These are phyloP conservation scores for Sarocladiaceae sp. DNA, from an alignment of 2,329 filamentous ascomycete species.

Conservation along the genomic window DNA sequence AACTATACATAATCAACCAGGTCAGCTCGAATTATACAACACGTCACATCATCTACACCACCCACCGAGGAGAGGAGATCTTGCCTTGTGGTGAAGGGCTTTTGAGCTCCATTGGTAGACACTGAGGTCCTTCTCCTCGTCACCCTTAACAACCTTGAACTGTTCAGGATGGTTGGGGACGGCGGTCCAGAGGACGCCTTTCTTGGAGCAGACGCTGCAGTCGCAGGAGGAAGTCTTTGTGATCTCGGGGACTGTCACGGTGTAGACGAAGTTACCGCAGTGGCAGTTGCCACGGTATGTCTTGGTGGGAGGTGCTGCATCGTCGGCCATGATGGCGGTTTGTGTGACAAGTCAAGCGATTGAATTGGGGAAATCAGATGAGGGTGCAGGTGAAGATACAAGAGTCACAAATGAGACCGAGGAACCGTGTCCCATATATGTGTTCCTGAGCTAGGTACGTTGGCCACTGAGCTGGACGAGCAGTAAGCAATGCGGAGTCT, in stretches of 20 bases:
- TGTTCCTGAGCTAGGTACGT: too few relatives aligned
- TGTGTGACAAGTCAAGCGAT: too few relatives aligned
- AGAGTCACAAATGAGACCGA: too few relatives aligned
- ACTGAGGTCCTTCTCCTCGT: constrained; percentile 29
- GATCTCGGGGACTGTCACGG: constrained; percentile 51
- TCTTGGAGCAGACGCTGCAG: constrained; percentile 61
- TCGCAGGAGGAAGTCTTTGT: constrained; percentile 54
- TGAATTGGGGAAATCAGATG: too few relatives aligned
- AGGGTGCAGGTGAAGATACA: too few relatives aligned
- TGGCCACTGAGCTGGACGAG: too few relatives aligned
- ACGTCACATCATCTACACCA: background rate
- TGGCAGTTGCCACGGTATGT: constrained; percentile 56
- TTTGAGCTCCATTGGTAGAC: constrained; percentile 39
- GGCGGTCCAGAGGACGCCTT: constrained; percentile 38
- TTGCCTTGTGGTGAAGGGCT: constrained; percentile 37
- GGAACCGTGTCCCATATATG: too few relatives aligned
- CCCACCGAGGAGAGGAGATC: constrained; percentile 2
- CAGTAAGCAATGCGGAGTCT: too few relatives aligned
- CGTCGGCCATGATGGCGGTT: background rate
- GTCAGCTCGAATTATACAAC: background rate
- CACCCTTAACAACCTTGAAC: constrained; percentile 44
- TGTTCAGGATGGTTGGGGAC: constrained; percentile 20
- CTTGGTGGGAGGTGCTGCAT: constrained; percentile 15
- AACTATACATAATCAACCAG: constrained; percentile 38
- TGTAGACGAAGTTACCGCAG: constrained; percentile 50